Evolutionary conservation across 2,329 filamentous ascomycete genomes (phyloP).

Genomic region (Cladophialophora carrionii): DNA sequence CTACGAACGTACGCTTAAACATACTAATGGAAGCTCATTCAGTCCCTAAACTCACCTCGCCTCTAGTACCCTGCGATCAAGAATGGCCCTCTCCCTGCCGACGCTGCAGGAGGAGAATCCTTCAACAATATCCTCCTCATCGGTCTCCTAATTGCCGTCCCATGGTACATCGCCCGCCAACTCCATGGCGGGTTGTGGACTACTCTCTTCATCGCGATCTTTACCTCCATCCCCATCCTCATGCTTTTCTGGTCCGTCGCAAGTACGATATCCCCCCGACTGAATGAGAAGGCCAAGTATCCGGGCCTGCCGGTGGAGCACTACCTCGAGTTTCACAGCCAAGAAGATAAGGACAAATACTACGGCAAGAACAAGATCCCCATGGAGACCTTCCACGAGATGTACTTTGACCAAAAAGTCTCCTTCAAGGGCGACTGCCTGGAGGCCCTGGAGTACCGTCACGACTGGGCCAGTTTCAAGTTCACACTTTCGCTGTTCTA

Average conservation of each 20-base stretch:
- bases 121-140: conserved; percentile 85
- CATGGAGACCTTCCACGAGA: conserved; percentile 93
- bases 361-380: conserved; percentile 60
- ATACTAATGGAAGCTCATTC: conserved; percentile 9
- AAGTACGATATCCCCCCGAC: conserved; percentile 81
- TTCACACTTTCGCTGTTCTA: conserved; percentile 86
- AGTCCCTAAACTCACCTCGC: conserved; percentile 30
- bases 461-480: conserved; percentile 94
- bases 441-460: conserved; percentile 87
- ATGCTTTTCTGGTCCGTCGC: conserved; percentile 78
- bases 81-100: conserved; percentile 90
- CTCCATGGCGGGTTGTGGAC: conserved; percentile 85
- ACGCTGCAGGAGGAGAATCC: conserved; percentile 77
- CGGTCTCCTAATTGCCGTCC: conserved; percentile 69
- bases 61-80: conserved; percentile 81
- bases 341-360: conserved; percentile 53
- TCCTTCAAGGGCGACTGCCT: conserved; percentile 93
- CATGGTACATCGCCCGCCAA: conserved; percentile 80
- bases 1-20: conserved; percentile 58
- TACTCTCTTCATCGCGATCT: conserved; percentile 78
- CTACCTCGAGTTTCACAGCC: conserved; percentile 64
- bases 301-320: conserved; percentile 86
- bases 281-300: conserved; percentile 86
- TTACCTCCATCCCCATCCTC: conserved; percentile 79
- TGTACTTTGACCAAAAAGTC: conserved; percentile 94